Base-by-base conservation (phyloP, 306 rosid species). In the Citrullus amarus region DNA sequence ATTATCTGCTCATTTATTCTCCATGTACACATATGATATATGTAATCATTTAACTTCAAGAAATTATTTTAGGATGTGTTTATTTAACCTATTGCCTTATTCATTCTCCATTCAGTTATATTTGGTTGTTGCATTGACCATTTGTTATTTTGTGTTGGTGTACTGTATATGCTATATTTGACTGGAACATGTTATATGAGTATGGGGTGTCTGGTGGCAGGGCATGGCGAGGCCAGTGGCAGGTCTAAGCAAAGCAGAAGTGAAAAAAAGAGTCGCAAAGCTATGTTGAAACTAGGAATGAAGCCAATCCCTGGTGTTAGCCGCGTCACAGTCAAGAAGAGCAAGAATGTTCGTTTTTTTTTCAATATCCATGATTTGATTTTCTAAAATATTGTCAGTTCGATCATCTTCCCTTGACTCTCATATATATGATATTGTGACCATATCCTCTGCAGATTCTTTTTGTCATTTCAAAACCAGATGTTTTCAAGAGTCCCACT, bases 161-260 rank as follows among this genome's bases (percentile, higher is more conserved):
- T 72, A 8, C 0, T 15, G 59, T 25, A 28, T 1, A 28, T 22
- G 36, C 9, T 4, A 1, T 7, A 30, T 2, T 44, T 72, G 28
- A 8, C 16, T 22, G 60, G 61, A 3, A 30, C 1, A 50, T 28
- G 46, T 58, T 41, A 9, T 12, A 25, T 25, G 56, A 39, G 36
- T 11, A 3, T 22, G 41, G 53, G 8, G 43, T 80, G 22, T 22
- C 18, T 63, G 13, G 51, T 57, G 62, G 44, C 74, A 84, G 84
- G 79, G 54, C 80, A 77, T 56, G 97, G 93, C 54, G 98, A 91
- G 50, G 87, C 25, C 65, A 86, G 90, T 74, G 95, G 97, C 38
- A 88, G 95, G 88, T 90, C 98, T 15, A 93, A 90, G 89, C 96
- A 93, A 84, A 91, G 92, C 50, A 88, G 96, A 86, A 93, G 98